Conservation (phyloP, 345 rosid species). For the Populus ilicifolia region DNA sequence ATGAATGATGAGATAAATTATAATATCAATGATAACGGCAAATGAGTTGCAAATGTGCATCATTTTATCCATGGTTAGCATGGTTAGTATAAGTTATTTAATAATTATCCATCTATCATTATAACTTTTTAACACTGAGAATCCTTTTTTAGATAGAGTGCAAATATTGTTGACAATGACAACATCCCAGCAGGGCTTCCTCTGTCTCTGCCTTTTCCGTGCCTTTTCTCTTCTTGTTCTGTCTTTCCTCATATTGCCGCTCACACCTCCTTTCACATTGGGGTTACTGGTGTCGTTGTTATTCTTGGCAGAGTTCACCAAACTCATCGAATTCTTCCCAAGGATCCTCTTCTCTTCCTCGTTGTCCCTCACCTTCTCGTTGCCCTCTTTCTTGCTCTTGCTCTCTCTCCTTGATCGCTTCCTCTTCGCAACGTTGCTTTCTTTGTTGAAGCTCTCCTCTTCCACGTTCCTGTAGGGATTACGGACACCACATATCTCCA, state of each 20-base stretch:
- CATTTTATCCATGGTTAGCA: too few species aligned
- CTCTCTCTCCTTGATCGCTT: not conserved
- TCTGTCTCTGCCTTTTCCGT: not conserved
- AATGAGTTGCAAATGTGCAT: too few species aligned
- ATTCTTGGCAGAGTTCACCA: not conserved
- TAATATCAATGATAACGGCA: too few species aligned
- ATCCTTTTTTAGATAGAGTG: too few species aligned
- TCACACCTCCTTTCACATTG: not conserved
- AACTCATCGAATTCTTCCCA: not conserved
- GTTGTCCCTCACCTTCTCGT: not conserved
- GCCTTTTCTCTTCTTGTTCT: not conserved
- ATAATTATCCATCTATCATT: too few species aligned
- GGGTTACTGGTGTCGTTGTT: not conserved
- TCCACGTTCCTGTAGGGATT: slow-evolving; percentile 12
- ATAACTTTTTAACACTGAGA: too few species aligned
- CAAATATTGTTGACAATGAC: too few species aligned
- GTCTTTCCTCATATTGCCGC: not conserved
- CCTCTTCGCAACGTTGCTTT: slow-evolving; percentile 18
- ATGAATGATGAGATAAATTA: too few species aligned
- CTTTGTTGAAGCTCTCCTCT: slow-evolving; percentile 12
- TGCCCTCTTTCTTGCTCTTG: not conserved
- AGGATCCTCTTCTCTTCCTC: slow-evolving; percentile 1
- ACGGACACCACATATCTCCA: too few species aligned
- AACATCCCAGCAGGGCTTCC: too few species aligned
- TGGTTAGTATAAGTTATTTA: too few species aligned